Conservation (phyloP, 805 yeast genomes). For the Zygosaccharomyces siamensis region DNA sequence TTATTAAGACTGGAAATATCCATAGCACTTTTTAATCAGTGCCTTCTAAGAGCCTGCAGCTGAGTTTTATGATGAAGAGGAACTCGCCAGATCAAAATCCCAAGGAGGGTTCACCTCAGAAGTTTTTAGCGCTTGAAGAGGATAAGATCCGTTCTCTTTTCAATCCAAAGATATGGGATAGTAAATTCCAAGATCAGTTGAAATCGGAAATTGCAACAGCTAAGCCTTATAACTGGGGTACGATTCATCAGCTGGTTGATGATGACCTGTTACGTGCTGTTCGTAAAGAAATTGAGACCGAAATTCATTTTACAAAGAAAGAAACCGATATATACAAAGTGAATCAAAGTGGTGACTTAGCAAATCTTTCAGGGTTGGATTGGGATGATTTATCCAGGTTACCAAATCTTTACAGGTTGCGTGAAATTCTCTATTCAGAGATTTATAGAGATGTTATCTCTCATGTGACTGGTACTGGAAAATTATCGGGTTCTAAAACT, state of each 20-base stretch:
- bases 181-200: slow-evolving; percentile 38
- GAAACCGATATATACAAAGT: slow-evolving; percentile 97
- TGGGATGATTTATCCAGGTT: slow-evolving; percentile 67
- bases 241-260: slow-evolving; percentile 65
- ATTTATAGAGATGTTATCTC: slow-evolving; percentile 76
- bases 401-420: slow-evolving; percentile 68
- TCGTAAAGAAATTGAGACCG: slow-evolving; percentile 73
- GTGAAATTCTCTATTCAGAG: slow-evolving; percentile 85
- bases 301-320: slow-evolving; percentile 86
- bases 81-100: slow-evolving; percentile 8
- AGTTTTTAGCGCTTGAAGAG: slow-evolving; percentile 25
- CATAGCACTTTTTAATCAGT: background rate
- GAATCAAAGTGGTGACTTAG: slow-evolving; percentile 83
- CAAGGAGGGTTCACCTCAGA: slow-evolving; percentile 9
- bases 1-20: background rate
- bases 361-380: slow-evolving; percentile 82
- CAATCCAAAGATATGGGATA: slow-evolving; percentile 46
- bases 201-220: slow-evolving; percentile 46
- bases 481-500: slow-evolving; percentile 81
- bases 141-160: slow-evolving; percentile 39
- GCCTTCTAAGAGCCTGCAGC: background rate
- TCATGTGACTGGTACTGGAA: slow-evolving; percentile 79
- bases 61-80: slow-evolving; percentile 15
- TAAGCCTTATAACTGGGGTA: slow-evolving; percentile 87
- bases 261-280: slow-evolving; percentile 75